A percentile compares a stretch with the other conserved stretches of the same genome.
Conservation (phyloP, 768 basidiomycete species). For the Amanita muscaria region DNA sequence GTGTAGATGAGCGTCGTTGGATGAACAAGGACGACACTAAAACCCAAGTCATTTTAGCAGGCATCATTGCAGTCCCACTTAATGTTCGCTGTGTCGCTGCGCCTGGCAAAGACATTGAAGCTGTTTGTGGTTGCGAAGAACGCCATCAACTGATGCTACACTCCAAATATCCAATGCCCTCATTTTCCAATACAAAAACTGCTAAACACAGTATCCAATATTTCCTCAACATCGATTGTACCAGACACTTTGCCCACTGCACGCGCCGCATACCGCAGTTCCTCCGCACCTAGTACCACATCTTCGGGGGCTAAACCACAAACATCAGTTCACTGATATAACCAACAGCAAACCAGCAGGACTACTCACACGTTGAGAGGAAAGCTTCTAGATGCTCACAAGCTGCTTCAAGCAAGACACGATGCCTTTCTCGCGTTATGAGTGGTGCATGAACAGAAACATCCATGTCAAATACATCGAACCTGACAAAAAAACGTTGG, state of each 20-base stretch:
- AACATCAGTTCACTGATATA: neutral
- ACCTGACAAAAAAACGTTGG: neutral
- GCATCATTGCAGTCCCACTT: too few species aligned
- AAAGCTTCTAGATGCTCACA: conserved; percentile 55
- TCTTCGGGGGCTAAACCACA: conserved; percentile 46
- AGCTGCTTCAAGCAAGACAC: conserved; percentile 64
- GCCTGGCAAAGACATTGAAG: too few species aligned
- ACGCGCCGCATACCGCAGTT: conserved; percentile 76
- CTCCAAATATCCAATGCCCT: too few species aligned
- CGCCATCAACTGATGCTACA: too few species aligned
- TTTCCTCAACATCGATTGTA: conserved; percentile 70
- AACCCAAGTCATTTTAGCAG: too few species aligned
- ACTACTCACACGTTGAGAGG: conserved; percentile 32
- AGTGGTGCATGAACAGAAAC: conserved; percentile 39
- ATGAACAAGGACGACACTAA: too few species aligned
- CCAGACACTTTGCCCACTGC: conserved; percentile 85
- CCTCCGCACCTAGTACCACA: conserved; percentile 77
- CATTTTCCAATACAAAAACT: conserved; percentile 90
- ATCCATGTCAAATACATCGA: conserved; percentile 22
- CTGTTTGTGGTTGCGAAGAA: too few species aligned
- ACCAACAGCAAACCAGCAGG: conserved; percentile 7
- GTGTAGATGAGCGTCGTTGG: too few species aligned
- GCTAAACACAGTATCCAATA: conserved; percentile 73
- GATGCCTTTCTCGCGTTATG: conserved; percentile 74
- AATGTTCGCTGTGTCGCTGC: too few species aligned